Conservation (phyloP, 2,329 filamentous ascomycete genomes). For the Colletotrichum tamarilloi region DNA sequence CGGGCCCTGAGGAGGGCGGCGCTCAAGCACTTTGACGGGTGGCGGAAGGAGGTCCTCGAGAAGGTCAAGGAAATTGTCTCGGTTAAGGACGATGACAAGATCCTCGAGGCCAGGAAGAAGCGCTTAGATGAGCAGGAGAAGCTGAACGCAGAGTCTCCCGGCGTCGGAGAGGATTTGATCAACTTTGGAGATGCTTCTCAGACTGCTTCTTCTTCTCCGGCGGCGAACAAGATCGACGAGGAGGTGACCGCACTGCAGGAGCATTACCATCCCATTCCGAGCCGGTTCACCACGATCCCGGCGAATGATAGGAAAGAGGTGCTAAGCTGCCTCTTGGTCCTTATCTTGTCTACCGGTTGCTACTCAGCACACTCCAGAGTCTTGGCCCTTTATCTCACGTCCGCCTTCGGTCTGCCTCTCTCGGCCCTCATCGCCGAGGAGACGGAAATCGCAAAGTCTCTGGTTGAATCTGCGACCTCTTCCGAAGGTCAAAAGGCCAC, state of each 20-base stretch:
- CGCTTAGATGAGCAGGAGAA: slow-evolving; percentile 56
- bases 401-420: slow-evolving; percentile 72
- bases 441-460: slow-evolving; percentile 77
- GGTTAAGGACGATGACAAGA: slow-evolving; percentile 59
- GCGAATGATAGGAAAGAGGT: slow-evolving; percentile 70
- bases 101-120: slow-evolving; percentile 58
- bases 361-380: slow-evolving; percentile 81
- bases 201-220: slow-evolving; percentile 3
- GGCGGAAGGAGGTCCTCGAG: slow-evolving; percentile 77
- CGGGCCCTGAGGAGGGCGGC: slow-evolving; percentile 60
- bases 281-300: slow-evolving; percentile 66
- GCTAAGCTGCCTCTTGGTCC: slow-evolving; percentile 75
- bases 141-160: slow-evolving; percentile 46
- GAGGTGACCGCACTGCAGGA: slow-evolving; percentile 59
- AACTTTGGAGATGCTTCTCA: slow-evolving; percentile 48
- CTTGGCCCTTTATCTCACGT: slow-evolving; percentile 74
- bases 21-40: slow-evolving; percentile 79
- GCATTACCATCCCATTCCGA: slow-evolving; percentile 65
- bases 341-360: slow-evolving; percentile 77
- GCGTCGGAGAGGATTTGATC: slow-evolving; percentile 53
- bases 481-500: slow-evolving; percentile 45
- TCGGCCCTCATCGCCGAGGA: slow-evolving; percentile 75
- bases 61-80: slow-evolving; percentile 76
- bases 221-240: slow-evolving; percentile 45
- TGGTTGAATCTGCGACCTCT: slow-evolving; percentile 72